Conservation (phyloP, 371 early-diverging fungal species). For the Conidiobolus coronatus region DNA sequence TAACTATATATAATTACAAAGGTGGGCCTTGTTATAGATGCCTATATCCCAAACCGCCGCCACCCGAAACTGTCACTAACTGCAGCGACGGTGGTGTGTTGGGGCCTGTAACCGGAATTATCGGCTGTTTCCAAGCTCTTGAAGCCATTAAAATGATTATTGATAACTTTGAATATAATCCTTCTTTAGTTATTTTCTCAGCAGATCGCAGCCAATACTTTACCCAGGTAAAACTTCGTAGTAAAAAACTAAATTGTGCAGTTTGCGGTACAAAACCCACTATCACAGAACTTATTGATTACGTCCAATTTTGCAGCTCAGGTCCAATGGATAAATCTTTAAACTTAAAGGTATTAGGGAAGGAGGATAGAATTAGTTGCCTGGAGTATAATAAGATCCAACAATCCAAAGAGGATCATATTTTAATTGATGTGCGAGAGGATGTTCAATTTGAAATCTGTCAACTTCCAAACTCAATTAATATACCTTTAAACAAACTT, state of each 20-base stretch:
- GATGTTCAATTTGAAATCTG: slow-evolving; percentile 65
- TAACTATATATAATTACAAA: slow-evolving; percentile 65
- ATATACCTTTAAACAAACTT: slow-evolving; percentile 4
- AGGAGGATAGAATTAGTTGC: background rate
- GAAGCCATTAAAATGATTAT: slow-evolving; percentile 77
- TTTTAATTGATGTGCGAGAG: slow-evolving; percentile 76
- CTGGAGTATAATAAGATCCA: slow-evolving; percentile 3
- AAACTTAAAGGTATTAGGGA: background rate
- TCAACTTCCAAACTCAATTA: slow-evolving; percentile 25
- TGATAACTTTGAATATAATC: slow-evolving; percentile 12
- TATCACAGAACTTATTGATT: slow-evolving; percentile 54
- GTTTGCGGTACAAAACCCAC: slow-evolving; percentile 72
- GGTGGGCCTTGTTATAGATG: slow-evolving; percentile 96
- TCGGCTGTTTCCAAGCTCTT: slow-evolving; percentile 88
- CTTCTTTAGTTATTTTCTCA: slow-evolving; percentile 57
- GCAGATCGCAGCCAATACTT: slow-evolving; percentile 47
- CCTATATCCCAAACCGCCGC: slow-evolving; percentile 80
- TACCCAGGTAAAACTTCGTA: slow-evolving; percentile 52
- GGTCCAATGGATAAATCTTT: slow-evolving; percentile 46
- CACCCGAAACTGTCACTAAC: slow-evolving; percentile 61
- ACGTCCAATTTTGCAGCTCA: slow-evolving; percentile 72
- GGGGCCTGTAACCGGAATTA: slow-evolving; percentile 88
- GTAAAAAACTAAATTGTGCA: slow-evolving; percentile 38
- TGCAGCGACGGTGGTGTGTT: slow-evolving; percentile 97
- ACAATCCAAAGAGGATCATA: slow-evolving; percentile 12